phyloP scores from a whole-genome alignment of 371 early-diverging fungal species.

The Rhizopus stolonifer region DNA sequence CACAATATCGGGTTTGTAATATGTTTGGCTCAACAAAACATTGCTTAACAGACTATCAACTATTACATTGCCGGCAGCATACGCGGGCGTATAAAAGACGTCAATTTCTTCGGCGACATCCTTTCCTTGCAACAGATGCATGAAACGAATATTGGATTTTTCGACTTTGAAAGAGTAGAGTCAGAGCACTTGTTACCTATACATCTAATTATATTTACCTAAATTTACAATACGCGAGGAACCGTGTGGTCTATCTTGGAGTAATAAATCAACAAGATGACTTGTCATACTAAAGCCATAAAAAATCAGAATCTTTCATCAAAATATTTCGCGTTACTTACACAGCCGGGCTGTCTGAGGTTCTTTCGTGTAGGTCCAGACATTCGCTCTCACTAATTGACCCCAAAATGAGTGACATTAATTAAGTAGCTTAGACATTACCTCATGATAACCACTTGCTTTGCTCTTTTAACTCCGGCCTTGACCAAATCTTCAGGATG shows the following conservation, averaged over 20 bases:
- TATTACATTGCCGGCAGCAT: conserved; percentile 52
- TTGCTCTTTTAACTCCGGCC: conserved; percentile 57
- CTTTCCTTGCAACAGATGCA: conserved; percentile 39
- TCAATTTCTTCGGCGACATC: conserved; percentile 32
- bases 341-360: conserved; percentile 50
- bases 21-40: conserved; percentile 46
- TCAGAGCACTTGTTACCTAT: too few species aligned
- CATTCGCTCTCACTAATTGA: conserved; percentile 46
- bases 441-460: conserved; percentile 62
- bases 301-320: not conserved
- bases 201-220: too few species aligned
- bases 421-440: too few species aligned
- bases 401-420: too few species aligned
- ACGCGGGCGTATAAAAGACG: conserved; percentile 41
- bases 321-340: conserved; percentile 17
- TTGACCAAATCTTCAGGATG: conserved; percentile 57
- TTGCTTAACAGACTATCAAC: conserved; percentile 44
- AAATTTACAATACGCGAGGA: conserved; percentile 31
- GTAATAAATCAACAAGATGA: conserved; percentile 33
- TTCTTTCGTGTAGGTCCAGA: conserved; percentile 34
- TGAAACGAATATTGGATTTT: conserved; percentile 48
- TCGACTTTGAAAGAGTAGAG: conserved; percentile 22
- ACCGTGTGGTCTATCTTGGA: conserved; percentile 26
- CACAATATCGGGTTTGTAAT: conserved; percentile 50
- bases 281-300: conserved; percentile 37